phyloP scores from a whole-genome alignment of 306 rosid genomes.

The Quercus mongolica region DNA sequence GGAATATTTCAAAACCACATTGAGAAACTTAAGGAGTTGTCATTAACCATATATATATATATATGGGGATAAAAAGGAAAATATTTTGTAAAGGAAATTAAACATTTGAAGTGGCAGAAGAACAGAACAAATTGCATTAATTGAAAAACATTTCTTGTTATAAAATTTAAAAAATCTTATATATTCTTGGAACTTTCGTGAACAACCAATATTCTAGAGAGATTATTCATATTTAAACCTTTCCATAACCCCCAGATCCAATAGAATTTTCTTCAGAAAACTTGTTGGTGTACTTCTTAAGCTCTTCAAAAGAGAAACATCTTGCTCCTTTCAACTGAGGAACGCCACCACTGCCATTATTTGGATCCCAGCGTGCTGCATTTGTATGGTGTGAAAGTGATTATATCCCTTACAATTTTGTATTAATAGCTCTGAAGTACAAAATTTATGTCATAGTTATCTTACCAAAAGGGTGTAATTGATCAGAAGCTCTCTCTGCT shows the following conservation, averaged over 20 bases:
- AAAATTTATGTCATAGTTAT: too few relatives aligned
- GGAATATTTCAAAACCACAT: background rate
- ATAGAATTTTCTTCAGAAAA: slow-evolving; percentile 42
- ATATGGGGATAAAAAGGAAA: too few relatives aligned
- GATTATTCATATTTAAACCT: slow-evolving; percentile 28
- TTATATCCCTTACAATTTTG: background rate
- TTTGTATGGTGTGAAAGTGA: background rate
- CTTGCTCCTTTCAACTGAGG: slow-evolving; percentile 61
- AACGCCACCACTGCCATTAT: slow-evolving; percentile 15
- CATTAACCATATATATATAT: too few relatives aligned
- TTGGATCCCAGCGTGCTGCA: slow-evolving; percentile 31
- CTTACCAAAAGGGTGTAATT: slow-evolving; percentile 18
- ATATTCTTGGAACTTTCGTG: background rate
- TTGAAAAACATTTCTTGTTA: too few relatives aligned
- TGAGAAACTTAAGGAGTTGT: background rate
- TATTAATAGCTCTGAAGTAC: too few relatives aligned
- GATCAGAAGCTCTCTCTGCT: slow-evolving; percentile 17
- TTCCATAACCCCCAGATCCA: slow-evolving; percentile 68
- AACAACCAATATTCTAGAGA: background rate
- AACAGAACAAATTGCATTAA: too few relatives aligned
- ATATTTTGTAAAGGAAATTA: too few relatives aligned
- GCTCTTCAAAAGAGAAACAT: slow-evolving; percentile 55
- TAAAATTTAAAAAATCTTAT: too few relatives aligned
- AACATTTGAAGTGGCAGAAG: too few relatives aligned
- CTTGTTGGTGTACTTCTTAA: slow-evolving; percentile 39